phyloP scores from a whole-genome alignment of 2,329 filamentous ascomycete species.

The Colletotrichum simmondsii region DNA sequence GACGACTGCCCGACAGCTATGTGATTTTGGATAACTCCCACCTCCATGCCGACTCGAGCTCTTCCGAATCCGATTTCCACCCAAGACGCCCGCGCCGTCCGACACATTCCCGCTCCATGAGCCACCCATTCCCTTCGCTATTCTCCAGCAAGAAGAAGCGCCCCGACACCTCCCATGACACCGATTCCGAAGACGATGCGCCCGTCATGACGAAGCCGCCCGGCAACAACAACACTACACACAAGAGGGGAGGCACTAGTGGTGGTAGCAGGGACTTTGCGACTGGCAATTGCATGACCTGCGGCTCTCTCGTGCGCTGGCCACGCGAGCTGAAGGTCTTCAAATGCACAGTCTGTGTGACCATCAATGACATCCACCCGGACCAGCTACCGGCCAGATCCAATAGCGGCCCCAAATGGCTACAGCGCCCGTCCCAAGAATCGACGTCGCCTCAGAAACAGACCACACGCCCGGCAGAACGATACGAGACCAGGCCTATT shows the following conservation, averaged over 20 bases:
- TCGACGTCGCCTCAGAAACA: constrained; percentile 30
- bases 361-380: constrained; percentile 78
- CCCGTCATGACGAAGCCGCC: constrained; percentile 39
- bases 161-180: constrained; percentile 48
- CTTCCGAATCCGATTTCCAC: constrained; percentile 55
- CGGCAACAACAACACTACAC: constrained; percentile 40
- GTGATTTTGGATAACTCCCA: constrained; percentile 37
- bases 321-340: constrained; percentile 79
- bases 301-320: constrained; percentile 83
- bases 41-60: constrained; percentile 52
- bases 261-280: constrained; percentile 66
- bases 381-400: constrained; percentile 18
- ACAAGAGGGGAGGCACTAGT: constrained; percentile 46
- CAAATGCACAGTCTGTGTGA: constrained; percentile 85
- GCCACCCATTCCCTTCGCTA: constrained; percentile 81
- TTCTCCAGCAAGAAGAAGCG: constrained; percentile 72
- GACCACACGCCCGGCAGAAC: constrained; percentile 18
- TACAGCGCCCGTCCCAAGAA: constrained; percentile 28
- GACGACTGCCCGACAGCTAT: constrained; percentile 37
- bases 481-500: constrained; percentile 46
- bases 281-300: constrained; percentile 86
- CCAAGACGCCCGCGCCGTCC: constrained; percentile 40
- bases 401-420: constrained; percentile 32
- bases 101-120: constrained; percentile 74
- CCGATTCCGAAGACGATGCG: constrained; percentile 46